Evolutionary conservation across 345 rosid genomes (phyloP), one percentile per base, ranked within the genome.

Genomic region (Clarkia xantiana): DNA sequence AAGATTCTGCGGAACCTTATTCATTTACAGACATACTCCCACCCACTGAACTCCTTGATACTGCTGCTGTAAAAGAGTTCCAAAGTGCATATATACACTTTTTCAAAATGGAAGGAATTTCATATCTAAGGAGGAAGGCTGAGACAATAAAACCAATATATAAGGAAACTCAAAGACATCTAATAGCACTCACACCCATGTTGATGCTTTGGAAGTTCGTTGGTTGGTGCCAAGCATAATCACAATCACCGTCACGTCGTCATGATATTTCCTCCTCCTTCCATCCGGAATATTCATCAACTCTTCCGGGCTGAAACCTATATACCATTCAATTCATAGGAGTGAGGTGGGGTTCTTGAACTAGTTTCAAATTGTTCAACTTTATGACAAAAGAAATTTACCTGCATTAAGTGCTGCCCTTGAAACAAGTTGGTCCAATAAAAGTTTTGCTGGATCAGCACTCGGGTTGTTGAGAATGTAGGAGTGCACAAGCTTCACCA

Each of bases 371-470:
- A 14, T 14, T 12, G 19, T 11, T 44, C 18, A 6, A 44, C 20
- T 18, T 17, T 18, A 23, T 23, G 20, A 45, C 10, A 5, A 1
- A 36, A 6, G 18, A 40, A 57, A 57, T 53, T 71, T 78, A 79
- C 98, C 96, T 66, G 82, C 98, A 71, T 77, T 71, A 56, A 74
- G 78, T 16, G 98, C 96, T 15, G 94, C 96, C 72, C 79, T 79
- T 49, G 63, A 66, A 6, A 91, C 80, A 57, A 91, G 96, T 58
- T 80, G 79, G 61, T 81, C 93, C 34, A 86, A 61, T 15, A 91
- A 67, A 72, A 67, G 80, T 72, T 91, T 91, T 39, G 98, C 96
- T 0, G 98, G 98, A 75, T 91, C 98, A 48, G 94, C 87, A 13
- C 51, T 66, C 11, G 89, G 89, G 56, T 75, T 70, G 54, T 58